phyloP scores from a whole-genome alignment of 208 protist genomes.

The Trypanosoma platydactyli region DNA sequence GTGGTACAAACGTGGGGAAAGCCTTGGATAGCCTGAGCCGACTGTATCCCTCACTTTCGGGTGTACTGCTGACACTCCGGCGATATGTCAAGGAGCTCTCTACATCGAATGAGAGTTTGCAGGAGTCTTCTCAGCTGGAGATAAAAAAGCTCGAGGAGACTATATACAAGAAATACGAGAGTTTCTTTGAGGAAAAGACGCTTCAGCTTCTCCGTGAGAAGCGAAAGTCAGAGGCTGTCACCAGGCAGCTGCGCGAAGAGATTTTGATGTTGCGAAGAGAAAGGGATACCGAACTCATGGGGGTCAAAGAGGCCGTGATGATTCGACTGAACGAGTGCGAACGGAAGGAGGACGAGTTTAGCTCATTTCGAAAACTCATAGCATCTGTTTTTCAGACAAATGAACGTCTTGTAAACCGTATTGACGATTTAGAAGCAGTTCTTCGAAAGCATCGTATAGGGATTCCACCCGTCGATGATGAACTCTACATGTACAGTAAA shows the following conservation, averaged over 20 bases:
- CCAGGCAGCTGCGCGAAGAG: conserved; percentile 40
- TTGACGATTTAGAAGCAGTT: conserved; percentile 56
- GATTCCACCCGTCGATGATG: conserved; percentile 37
- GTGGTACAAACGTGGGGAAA: conserved; percentile 34
- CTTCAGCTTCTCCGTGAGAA: conserved; percentile 50
- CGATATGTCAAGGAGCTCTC: conserved; percentile 48
- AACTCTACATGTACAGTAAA: conserved; percentile 48
- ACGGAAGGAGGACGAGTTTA: conserved; percentile 70
- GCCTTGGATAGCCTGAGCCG: conserved; percentile 36
- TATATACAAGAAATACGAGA: conserved; percentile 51
- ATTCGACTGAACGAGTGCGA: conserved; percentile 59
- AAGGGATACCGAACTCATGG: conserved; percentile 59
- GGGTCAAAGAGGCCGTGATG: conserved; percentile 60
- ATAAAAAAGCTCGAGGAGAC: conserved; percentile 40
- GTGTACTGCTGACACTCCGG: conserved; percentile 26
- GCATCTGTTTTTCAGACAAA: conserved; percentile 77
- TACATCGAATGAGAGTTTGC: conserved; percentile 9
- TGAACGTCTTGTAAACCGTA: conserved; percentile 55
- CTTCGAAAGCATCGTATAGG: conserved; percentile 57
- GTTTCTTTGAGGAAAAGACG: conserved; percentile 72
- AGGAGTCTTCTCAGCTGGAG: conserved; percentile 32
- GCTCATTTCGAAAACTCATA: conserved; percentile 65
- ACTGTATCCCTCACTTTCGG: conserved; percentile 42
- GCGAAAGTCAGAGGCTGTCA: conserved; percentile 31
- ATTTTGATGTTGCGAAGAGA: conserved; percentile 49